Evolutionary conservation across 257 asterid genomes (phyloP).

Genomic region (Lycium barbarum): DNA sequence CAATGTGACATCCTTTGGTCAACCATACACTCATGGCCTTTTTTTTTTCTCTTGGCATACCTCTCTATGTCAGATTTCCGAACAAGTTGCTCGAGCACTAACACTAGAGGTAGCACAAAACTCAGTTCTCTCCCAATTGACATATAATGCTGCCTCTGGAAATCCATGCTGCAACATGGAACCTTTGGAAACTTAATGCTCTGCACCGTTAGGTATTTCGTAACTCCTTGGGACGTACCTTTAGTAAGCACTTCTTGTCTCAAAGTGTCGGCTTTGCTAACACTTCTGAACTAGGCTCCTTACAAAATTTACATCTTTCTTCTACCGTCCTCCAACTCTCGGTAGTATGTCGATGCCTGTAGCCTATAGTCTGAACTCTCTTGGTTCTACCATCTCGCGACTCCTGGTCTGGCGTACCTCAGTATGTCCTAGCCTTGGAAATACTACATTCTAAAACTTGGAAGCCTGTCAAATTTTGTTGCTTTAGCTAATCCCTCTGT

Average conservation of each 20-base stretch:
- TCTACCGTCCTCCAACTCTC: not conserved
- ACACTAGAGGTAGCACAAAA: no score
- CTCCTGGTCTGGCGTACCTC: no score
- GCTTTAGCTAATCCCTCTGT: not conserved
- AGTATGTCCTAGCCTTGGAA: not conserved
- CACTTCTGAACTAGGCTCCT: not conserved
- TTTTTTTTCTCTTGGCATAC: no score
- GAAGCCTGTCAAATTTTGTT: not conserved
- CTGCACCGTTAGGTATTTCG: not conserved
- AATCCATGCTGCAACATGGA: not conserved
- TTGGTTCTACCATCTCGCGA: not conserved
- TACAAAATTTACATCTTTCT: rapidly evolving
- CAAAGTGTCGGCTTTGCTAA: not conserved
- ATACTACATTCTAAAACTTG: not conserved
- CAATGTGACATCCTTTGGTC: not conserved
- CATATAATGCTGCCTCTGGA: not conserved
- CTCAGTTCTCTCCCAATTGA: not conserved
- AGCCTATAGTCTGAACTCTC: not conserved
- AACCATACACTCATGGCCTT: no score
- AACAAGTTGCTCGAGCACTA: no score
- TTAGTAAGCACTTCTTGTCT: not conserved
- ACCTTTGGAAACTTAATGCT: not conserved
- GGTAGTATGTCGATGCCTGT: no score
- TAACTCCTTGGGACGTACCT: not conserved
- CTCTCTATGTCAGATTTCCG: no score